Base-by-base conservation (phyloP, 148 eudicot genomes). In the Rhododendron ferrugineum region DNA sequence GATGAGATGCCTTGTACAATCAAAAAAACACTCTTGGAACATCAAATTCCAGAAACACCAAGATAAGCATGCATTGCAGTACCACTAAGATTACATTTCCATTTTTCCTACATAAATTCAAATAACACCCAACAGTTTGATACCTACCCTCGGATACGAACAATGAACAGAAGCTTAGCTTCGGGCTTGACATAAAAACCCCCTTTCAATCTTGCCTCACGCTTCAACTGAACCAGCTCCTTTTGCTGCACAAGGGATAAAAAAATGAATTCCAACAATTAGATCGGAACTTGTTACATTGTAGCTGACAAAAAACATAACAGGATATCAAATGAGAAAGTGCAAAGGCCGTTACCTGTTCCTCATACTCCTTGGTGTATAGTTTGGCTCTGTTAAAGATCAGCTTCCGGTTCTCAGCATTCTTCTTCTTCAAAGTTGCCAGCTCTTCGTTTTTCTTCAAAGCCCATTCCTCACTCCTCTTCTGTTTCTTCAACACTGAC, bases 401-500 rank as follows among this genome's bases (percentile, higher is more conserved):
- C 47, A 96, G 81, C 87, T 94, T 96, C 86, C 98, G 84, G 89
- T 90, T 92, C 84, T 88, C 95, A 58, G 88, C 89, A 26, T 88
- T 92, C 91, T 94, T 93, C 88, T 84, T 88, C 88, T 93, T 94
- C 81, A 89, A 80, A 0, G 84, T 85, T 66, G 85, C 89, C 16
- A 88, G 50, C 60, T 90, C 93, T 47, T 91, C 89, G 86, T 90
- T 89, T 85, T 90, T 94, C 3, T 88, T 93, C 84, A 90, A 72
- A 79, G 92, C 95, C 98, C 96, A 95, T 86, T 94, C 95, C 84
- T 92, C 95, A 46, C 78, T 89, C 89, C 98, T 94, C 86, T 93
- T 91, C 72, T 92, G 96, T 90, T 96, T 96, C 93, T 96, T 96
- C 88, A 94, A 86, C 1, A 94, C 94, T 0, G 98, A 96, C 90